Evolutionary conservation across 1,139 yeast species (phyloP).

Genomic region (Lodderomyces parapsilosis): DNA sequence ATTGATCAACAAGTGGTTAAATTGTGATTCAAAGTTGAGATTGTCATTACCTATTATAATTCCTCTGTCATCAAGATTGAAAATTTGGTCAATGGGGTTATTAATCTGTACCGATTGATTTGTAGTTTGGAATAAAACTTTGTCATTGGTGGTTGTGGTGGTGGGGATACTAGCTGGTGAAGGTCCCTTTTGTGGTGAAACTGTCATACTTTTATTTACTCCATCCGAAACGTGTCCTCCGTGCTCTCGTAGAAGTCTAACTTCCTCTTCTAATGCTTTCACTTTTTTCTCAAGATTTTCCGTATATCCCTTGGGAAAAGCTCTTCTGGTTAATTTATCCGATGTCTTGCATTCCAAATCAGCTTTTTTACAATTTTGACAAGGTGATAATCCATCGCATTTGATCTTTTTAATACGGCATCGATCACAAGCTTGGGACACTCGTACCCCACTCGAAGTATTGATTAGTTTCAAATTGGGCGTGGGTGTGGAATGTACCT

Average conservation of each 20-base stretch:
- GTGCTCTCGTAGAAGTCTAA: conserved; percentile 32
- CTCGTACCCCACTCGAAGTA: conserved; percentile 45
- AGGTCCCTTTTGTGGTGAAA: conserved; percentile 3
- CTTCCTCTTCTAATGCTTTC: conserved; percentile 60
- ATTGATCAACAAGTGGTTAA: conserved; percentile 46
- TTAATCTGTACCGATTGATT: conserved; percentile 32
- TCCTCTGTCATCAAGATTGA: conserved; percentile 46
- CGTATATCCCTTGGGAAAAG: conserved; percentile 76
- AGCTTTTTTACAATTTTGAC: conserved; percentile 63
- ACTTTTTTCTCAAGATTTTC: conserved; percentile 67
- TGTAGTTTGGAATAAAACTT: conserved; percentile 15
- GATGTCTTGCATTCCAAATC: conserved; percentile 69
- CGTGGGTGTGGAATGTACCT: conserved; percentile 8
- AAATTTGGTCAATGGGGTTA: conserved; percentile 50
- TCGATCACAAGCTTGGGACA: conserved; percentile 79
- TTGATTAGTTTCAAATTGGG: conserved; percentile 39
- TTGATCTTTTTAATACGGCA: conserved; percentile 75
- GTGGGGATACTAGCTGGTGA: conserved; percentile 9
- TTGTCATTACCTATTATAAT: conserved; percentile 50
- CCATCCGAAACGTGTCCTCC: not conserved
- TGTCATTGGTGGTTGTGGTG: conserved; percentile 14
- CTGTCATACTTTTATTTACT: not conserved
- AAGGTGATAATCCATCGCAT: conserved; percentile 73
- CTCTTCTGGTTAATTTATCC: conserved; percentile 69
- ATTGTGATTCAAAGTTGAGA: conserved; percentile 48